Conservation (phyloP, 2,329 filamentous ascomycete genomes). For the Arthrocladium fulminans region DNA sequence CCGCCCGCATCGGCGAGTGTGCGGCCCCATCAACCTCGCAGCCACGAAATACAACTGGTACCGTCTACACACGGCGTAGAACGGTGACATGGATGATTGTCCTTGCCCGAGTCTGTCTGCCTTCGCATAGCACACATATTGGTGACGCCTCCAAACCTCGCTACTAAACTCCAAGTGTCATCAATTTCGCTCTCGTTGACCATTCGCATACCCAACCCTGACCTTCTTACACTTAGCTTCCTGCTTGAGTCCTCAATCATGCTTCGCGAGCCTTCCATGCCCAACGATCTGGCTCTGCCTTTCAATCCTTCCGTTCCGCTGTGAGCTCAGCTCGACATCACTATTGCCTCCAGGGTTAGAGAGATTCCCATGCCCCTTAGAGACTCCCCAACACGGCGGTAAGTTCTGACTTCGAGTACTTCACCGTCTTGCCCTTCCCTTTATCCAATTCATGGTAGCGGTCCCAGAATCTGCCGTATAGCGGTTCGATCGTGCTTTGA, state of each 20-base stretch:
- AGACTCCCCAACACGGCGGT: slow-evolving; percentile 50
- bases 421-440: slow-evolving; percentile 95
- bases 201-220: not conserved
- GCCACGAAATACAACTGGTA: too few species aligned
- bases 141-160: not conserved
- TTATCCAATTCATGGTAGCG: slow-evolving; percentile 96
- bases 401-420: slow-evolving; percentile 83
- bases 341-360: too few species aligned
- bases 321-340: too few species aligned
- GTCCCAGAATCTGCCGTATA: slow-evolving; percentile 94
- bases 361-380: slow-evolving; percentile 13
- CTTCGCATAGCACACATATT: not conserved
- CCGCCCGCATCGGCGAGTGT: too few species aligned
- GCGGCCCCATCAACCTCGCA: too few species aligned
- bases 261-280: not conserved
- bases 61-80: too few species aligned
- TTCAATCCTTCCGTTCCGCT: too few species aligned
- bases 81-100: not conserved
- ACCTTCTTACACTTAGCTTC: not conserved
- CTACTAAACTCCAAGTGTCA: not conserved
- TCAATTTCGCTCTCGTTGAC: not conserved
- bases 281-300: too few species aligned
- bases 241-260: not conserved
- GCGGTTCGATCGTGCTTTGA: slow-evolving; percentile 81
- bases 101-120: not conserved